Evolutionary conservation across 345 rosid species (phyloP).

Genomic region (Lepidium didymum): DNA sequence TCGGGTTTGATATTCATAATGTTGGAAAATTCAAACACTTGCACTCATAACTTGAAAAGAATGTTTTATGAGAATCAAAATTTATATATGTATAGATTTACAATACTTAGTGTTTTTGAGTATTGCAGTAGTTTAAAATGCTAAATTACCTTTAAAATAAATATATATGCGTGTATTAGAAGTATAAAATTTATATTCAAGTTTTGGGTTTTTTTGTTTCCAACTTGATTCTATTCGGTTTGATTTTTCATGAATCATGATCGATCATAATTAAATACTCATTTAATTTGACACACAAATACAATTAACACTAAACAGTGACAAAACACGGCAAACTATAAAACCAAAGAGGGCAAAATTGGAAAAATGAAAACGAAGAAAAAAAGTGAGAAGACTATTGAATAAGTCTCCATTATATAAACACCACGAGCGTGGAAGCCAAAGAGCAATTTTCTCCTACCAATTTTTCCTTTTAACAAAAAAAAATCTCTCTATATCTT

Average conservation of each 20-base stretch:
- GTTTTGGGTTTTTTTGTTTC: not conserved
- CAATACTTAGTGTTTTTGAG: too few species aligned
- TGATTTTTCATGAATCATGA: not conserved
- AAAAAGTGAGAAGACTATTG: not conserved
- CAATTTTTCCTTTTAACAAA: not conserved
- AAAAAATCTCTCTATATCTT: not conserved
- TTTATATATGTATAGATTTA: too few species aligned
- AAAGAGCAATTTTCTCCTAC: constrained; percentile 23
- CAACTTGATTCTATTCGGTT: not conserved
- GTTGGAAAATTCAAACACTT: not conserved
- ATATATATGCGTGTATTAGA: not conserved
- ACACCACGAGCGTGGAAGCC: constrained; percentile 25
- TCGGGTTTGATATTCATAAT: too few species aligned
- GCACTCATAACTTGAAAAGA: not conserved
- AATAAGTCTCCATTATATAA: constrained; percentile 8
- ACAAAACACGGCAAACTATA: not conserved
- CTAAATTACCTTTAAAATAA: not conserved
- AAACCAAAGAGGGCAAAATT: not conserved
- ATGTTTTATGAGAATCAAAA: not conserved
- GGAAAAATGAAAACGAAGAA: not conserved
- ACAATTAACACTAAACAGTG: not conserved
- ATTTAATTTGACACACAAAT: not conserved
- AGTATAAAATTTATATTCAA: not conserved
- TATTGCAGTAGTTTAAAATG: not conserved
- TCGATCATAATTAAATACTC: not conserved